Conservation (phyloP, 1,284 basidiomycete genomes). For the Pseudozyma sp. region DNA sequence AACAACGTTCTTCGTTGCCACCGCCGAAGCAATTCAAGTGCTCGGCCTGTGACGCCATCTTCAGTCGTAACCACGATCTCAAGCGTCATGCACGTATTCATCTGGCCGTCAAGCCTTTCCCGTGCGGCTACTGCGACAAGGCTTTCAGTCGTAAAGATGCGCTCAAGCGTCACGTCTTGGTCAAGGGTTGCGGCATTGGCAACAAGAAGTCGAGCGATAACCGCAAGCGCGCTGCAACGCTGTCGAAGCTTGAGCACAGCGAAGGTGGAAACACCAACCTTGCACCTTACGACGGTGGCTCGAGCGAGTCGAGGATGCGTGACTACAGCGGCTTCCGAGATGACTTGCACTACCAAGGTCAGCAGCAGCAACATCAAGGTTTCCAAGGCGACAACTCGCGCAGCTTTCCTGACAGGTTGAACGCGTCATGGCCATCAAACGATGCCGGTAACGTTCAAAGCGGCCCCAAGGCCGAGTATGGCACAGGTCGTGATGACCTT, state of each 20-base stretch:
- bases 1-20: slow-evolving; percentile 31
- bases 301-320: slow-evolving; percentile 17
- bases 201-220: slow-evolving; percentile 47
- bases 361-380: slow-evolving; percentile 24
- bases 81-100: slow-evolving; percentile 66
- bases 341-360: slow-evolving; percentile 24
- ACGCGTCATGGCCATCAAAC: slow-evolving; percentile 22
- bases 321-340: slow-evolving; percentile 37
- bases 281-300: slow-evolving; percentile 27
- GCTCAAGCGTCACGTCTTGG: slow-evolving; percentile 59
- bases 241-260: slow-evolving; percentile 41
- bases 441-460: slow-evolving; percentile 6
- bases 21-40: slow-evolving; percentile 58
- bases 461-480: slow-evolving; percentile 13
- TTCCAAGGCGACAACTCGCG: slow-evolving; percentile 23
- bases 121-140: slow-evolving; percentile 59
- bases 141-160: slow-evolving; percentile 64
- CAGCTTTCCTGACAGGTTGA: slow-evolving; percentile 19
- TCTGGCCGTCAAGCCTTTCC: slow-evolving; percentile 62
- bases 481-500: slow-evolving; percentile 11
- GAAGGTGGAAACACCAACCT: slow-evolving; percentile 14
- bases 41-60: slow-evolving; percentile 58
- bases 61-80: slow-evolving; percentile 64
- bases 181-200: slow-evolving; percentile 56
- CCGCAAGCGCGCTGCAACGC: slow-evolving; percentile 35